phyloP scores from a whole-genome alignment of 257 asterid genomes.

The Lavandula angustifolia region DNA sequence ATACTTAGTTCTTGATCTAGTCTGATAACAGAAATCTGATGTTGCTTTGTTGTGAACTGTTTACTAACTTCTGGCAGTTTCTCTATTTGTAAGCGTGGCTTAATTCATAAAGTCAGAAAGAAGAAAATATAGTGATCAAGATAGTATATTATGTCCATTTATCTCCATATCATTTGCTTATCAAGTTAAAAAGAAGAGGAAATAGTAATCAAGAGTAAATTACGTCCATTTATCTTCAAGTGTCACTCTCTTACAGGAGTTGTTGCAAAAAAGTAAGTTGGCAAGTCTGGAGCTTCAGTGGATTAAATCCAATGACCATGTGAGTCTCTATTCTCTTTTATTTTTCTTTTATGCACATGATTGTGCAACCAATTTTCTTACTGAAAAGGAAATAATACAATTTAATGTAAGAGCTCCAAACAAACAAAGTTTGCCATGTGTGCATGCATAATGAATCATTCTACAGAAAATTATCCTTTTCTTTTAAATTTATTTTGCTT shows the following conservation, averaged over 20 bases:
- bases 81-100: background rate
- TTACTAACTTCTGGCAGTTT: background rate
- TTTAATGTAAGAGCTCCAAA: slow-evolving; percentile 12
- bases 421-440: slow-evolving; percentile 13
- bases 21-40: slow-evolving; percentile 3
- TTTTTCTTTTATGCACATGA: background rate
- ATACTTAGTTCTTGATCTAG: slow-evolving; percentile 21
- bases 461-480: background rate
- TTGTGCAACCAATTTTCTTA: slow-evolving; percentile 12
- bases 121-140: too few relatives aligned
- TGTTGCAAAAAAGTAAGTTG: slow-evolving; percentile 65
- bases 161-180: slow-evolving; percentile 12
- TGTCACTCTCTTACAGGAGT: slow-evolving; percentile 55
- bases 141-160: too few relatives aligned
- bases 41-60: background rate
- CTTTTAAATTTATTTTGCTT: background rate
- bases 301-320: slow-evolving; percentile 85
- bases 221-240: slow-evolving; percentile 17
- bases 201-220: background rate
- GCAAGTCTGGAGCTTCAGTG: slow-evolving; percentile 76
- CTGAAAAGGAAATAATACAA: background rate
- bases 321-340: slow-evolving; percentile 39
- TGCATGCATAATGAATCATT: background rate
- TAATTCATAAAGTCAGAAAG: too few relatives aligned
- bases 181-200: background rate